phyloP scores from a whole-genome alignment of 2,329 filamentous ascomycete species.

The Colletotrichum tofieldiae region DNA sequence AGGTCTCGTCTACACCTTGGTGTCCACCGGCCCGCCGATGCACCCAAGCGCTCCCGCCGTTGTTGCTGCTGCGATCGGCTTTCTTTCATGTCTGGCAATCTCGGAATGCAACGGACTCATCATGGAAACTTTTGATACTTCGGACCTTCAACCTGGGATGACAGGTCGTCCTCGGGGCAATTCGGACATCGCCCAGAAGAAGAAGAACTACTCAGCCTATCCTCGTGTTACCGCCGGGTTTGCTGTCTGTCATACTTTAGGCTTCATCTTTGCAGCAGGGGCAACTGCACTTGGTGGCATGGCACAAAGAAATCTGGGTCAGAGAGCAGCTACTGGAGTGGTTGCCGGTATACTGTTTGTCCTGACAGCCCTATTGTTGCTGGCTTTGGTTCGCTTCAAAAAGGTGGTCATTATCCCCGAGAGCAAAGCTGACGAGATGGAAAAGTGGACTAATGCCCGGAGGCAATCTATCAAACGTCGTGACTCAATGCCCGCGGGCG shows the following conservation, averaged over 20 bases:
- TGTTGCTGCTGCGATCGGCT: conserved; percentile 77
- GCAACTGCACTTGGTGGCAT: conserved; percentile 79
- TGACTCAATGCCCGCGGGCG: conserved; percentile 54
- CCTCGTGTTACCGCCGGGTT: conserved; percentile 81
- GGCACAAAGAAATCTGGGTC: conserved; percentile 76
- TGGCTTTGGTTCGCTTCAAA: conserved; percentile 76
- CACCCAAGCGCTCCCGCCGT: conserved; percentile 76
- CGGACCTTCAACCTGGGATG: conserved; percentile 81
- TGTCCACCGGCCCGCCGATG: conserved; percentile 74
- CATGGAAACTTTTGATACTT: conserved; percentile 88
- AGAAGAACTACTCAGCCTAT: conserved; percentile 83
- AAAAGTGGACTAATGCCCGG: conserved; percentile 65
- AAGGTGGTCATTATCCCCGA: conserved; percentile 79
- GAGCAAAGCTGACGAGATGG: conserved; percentile 70
- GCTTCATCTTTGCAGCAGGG: conserved; percentile 78
- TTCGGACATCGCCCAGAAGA: conserved; percentile 57
- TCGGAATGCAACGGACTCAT: conserved; percentile 83
- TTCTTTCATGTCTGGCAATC: conserved; percentile 80
- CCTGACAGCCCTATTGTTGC: conserved; percentile 75
- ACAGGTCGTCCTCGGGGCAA: conserved; percentile 68
- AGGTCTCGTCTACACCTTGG: conserved; percentile 77
- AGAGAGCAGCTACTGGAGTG: conserved; percentile 77
- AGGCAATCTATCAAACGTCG: conserved; percentile 63
- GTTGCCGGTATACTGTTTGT: conserved; percentile 77
- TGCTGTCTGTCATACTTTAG: conserved; percentile 78